Base-by-base conservation (phyloP, 2,329 filamentous ascomycete genomes). In the Pseudocercospora ulei region DNA sequence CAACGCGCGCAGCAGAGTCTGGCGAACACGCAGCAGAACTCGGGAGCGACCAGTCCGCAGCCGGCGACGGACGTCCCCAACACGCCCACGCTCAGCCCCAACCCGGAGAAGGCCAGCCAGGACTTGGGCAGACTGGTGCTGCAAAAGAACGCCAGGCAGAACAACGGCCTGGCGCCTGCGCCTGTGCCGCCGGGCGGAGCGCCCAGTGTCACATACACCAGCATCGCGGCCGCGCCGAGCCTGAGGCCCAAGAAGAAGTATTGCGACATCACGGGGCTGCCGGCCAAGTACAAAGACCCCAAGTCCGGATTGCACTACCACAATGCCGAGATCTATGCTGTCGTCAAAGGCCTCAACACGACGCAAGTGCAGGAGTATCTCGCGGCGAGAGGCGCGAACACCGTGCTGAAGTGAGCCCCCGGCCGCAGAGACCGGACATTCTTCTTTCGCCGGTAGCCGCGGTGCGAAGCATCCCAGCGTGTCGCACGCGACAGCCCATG, bases 261-360 rank as follows among this genome's bases (percentile, higher is more conserved):
- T 64, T 98, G 90, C 67, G 92, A 98, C 62, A 75, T 98, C 54
- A 98, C 90, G 1, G 92, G 90, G 1, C 66, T 98, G 49, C 76
- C 84, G n/a, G 84, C 86, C 18, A 80, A 82, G 4, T 98, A 98
- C 60, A 76, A 83, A 19, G 90, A 98, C 59, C 92, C 90, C 2
- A 98, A 98, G 72, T 93, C 87, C 24, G 75, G 88, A 48, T 64
- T 98, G 62, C 72, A 88, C 46, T 98, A 98, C 63, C 83, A 94
- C 62, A 80, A 98, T 62, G 82, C 76, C 61, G 90, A 98, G 67
- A 75, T 96, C 4, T 98, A 95, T 67, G 75, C 73, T 2, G 74
- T 86, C 25, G 80, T 98, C 43, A 76, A 86, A 55, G 76, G 72
- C 2, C 64, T 98, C 53, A 80, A 82, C 3, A 87, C 90, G 60